phyloP scores from a whole-genome alignment of 2,329 filamentous ascomycete genomes.

The Neopestalotiopsis sp. region DNA sequence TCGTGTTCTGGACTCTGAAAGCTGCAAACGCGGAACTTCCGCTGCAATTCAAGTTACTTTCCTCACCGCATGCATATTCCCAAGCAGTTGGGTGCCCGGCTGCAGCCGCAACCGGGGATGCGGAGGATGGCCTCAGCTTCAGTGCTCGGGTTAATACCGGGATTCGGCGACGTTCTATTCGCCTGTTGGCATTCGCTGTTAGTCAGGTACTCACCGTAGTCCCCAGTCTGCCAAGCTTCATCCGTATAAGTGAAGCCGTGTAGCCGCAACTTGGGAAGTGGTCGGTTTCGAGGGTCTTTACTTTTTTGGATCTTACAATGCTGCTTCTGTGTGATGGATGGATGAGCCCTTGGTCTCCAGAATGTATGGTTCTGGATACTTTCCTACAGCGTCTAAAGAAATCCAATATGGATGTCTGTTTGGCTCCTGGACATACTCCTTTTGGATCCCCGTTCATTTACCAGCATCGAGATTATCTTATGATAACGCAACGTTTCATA shows the following conservation, averaged over 20 bases:
- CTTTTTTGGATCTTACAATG: too few species aligned
- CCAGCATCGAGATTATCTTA: too few species aligned
- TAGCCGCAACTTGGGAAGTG: neutral
- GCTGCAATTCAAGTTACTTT: neutral
- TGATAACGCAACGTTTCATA: too few species aligned
- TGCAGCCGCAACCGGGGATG: neutral
- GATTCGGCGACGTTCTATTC: neutral
- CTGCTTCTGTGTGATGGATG: too few species aligned
- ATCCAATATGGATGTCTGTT: too few species aligned
- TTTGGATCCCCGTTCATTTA: too few species aligned
- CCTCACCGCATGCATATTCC: neutral
- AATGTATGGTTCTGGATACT: too few species aligned
- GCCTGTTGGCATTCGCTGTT: neutral
- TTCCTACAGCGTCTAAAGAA: too few species aligned
- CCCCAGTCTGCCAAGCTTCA: neutral
- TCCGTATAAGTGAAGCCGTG: neutral
- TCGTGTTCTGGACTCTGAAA: neutral
- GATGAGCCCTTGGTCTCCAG: too few species aligned
- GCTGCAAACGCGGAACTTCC: neutral
- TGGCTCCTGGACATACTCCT: too few species aligned
- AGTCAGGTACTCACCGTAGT: neutral
- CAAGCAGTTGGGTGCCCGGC: neutral
- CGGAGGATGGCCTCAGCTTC: neutral
- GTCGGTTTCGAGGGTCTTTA: too few species aligned
- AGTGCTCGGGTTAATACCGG: neutral